These are phyloP conservation scores for Taiozyma onychis DNA, from an alignment of 1,139 yeast genomes.

Conservation along the genomic window DNA sequence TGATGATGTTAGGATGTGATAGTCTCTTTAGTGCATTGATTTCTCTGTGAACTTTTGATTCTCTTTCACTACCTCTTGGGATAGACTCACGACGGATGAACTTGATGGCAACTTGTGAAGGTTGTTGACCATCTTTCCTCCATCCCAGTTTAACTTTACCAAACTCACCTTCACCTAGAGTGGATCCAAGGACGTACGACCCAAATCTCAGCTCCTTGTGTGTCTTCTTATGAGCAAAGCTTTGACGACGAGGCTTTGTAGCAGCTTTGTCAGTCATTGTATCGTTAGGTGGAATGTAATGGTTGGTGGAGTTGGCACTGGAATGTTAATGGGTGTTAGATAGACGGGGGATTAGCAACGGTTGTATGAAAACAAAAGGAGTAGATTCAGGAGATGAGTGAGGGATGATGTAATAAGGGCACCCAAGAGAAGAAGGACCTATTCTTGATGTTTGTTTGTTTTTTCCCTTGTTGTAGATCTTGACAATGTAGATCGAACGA, in stretches of 20 bases:
- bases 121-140: constrained; percentile 74
- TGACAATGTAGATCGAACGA: not conserved
- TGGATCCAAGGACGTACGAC: constrained; percentile 81
- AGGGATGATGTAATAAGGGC: not conserved
- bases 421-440: not conserved
- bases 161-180: constrained; percentile 97
- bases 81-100: constrained; percentile 83
- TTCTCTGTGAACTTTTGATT: constrained; percentile 86
- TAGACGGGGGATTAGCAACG: not conserved
- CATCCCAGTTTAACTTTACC: constrained; percentile 98
- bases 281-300: not conserved
- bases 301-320: not conserved
- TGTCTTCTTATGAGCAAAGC: constrained; percentile 17
- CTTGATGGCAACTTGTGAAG: constrained; percentile 90
- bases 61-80: constrained; percentile 77
- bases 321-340: not conserved
- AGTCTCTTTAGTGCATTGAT: constrained; percentile 82
- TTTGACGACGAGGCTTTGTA: constrained; percentile 20
- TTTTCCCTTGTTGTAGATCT: not conserved
- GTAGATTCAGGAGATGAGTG: not conserved
- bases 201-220: constrained; percentile 61
- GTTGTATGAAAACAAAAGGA: not conserved
- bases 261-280: constrained; percentile 11
- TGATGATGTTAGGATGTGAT: constrained; percentile 90
- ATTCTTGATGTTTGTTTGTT: not conserved